A percentile compares a stretch with the other conserved stretches of the same genome.
Conservation (phyloP, 2,329 filamentous ascomycete species). For the Periconia digitata region DNA sequence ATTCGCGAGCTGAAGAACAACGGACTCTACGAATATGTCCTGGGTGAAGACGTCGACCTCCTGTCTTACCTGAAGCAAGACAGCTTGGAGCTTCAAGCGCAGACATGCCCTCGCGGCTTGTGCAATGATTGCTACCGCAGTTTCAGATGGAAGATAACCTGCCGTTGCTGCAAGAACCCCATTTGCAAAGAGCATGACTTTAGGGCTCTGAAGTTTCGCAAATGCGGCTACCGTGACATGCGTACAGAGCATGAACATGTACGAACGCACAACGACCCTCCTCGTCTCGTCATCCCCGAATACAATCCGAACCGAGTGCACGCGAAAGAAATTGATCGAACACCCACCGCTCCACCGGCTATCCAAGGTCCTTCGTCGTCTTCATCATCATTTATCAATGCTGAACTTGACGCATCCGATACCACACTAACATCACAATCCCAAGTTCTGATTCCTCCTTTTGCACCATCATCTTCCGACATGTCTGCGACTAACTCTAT, state of each 20-base stretch:
- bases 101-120: constrained; percentile 56
- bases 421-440: constrained; percentile 37
- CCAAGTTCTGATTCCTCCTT: constrained; percentile 33
- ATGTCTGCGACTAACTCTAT: constrained; percentile 33
- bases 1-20: constrained; percentile 45
- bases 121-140: constrained; percentile 61
- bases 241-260: constrained; percentile 50
- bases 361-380: constrained; percentile 11
- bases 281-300: constrained; percentile 39
- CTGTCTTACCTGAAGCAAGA: constrained; percentile 44
- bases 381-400: constrained; percentile 23
- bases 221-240: constrained; percentile 60
- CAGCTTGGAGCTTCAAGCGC: constrained; percentile 46
- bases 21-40: constrained; percentile 44
- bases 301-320: constrained; percentile 36
- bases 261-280: constrained; percentile 35
- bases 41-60: constrained; percentile 45
- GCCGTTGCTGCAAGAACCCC: constrained; percentile 58
- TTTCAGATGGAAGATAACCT: constrained; percentile 62
- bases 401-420: constrained; percentile 30
- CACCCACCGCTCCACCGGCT: constrained; percentile 19
- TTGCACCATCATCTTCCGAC: constrained; percentile 23
- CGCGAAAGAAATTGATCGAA: constrained; percentile 25
- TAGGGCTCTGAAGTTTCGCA: constrained; percentile 56
- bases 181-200: constrained; percentile 64